Conservation (phyloP, 495 filamentous ascomycete species). For the Bathelium albidoporum region DNA sequence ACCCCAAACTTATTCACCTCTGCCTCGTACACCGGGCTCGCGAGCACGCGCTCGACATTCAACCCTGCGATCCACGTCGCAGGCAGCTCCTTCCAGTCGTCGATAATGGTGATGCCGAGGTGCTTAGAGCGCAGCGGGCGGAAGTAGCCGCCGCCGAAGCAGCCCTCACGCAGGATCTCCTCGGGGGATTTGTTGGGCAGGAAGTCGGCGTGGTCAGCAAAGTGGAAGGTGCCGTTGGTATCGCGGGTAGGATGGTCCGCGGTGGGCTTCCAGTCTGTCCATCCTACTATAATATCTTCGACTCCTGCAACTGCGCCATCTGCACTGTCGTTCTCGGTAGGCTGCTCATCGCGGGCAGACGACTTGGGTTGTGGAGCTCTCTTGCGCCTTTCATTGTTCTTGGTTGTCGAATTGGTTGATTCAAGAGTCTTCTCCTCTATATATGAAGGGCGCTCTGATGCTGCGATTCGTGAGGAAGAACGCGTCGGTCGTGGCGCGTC, state of each 20-base stretch:
- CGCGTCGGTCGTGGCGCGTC: constrained; percentile 21
- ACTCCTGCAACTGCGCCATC: constrained; percentile 20
- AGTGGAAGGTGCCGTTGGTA: constrained; percentile 32
- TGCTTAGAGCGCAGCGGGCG: constrained; percentile 32
- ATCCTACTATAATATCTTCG: constrained; percentile 27
- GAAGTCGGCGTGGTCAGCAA: constrained; percentile 33
- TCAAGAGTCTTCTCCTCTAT: constrained; percentile 21
- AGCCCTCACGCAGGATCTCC: constrained; percentile 38
- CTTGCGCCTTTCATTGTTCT: background rate
- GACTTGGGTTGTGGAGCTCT: background rate
- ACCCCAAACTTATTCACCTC: constrained; percentile 41
- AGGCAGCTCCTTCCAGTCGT: constrained; percentile 37
- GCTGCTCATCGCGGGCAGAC: background rate
- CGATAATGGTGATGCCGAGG: constrained; percentile 30
- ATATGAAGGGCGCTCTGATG: constrained; percentile 13
- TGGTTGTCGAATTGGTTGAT: constrained; percentile 8
- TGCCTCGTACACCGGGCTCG: constrained; percentile 29
- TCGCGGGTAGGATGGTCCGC: constrained; percentile 33
- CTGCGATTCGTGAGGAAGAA: constrained; percentile 31
- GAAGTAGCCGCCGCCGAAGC: constrained; percentile 41
- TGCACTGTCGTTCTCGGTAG: background rate
- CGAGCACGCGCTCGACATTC: constrained; percentile 28
- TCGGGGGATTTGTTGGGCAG: constrained; percentile 41
- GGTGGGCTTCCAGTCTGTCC: constrained; percentile 33
- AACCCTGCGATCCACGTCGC: constrained; percentile 32